phyloP scores from a whole-genome alignment of 345 rosid genomes.

The Bruguiera parviflora region DNA sequence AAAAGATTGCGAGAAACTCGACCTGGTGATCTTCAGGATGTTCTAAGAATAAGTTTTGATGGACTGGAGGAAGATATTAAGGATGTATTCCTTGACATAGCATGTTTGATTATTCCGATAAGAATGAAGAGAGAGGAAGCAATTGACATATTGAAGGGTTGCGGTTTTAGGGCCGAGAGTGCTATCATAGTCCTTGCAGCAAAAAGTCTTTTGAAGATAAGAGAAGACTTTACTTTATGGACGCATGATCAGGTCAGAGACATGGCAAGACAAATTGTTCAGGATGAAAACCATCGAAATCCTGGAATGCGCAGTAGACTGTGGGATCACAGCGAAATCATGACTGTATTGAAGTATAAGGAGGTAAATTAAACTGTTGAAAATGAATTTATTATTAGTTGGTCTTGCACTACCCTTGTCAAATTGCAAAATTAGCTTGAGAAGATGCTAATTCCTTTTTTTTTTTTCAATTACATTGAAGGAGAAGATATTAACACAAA shows the following conservation, averaged over 20 bases:
- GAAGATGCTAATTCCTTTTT: too few species aligned
- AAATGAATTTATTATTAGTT: too few species aligned
- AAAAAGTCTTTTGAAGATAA: conserved; percentile 55
- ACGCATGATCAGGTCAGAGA: conserved; percentile 79
- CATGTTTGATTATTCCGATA: conserved; percentile 55
- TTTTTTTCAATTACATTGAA: too few species aligned
- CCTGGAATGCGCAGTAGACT: conserved; percentile 57
- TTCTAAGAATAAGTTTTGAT: conserved; percentile 51
- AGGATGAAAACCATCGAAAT: conserved; percentile 14
- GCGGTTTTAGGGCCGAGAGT: conserved; percentile 48
- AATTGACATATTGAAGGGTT: conserved; percentile 51
- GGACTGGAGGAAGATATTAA: conserved; percentile 43
- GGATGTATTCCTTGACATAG: conserved; percentile 59
- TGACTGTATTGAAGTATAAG: conserved; percentile 28
- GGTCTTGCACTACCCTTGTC: too few species aligned
- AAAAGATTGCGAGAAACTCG: conserved; percentile 35
- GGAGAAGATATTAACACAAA: too few species aligned
- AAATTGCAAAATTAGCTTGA: too few species aligned
- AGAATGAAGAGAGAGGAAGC: conserved; percentile 41
- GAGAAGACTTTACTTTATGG: conserved; percentile 33
- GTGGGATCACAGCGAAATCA: conserved; percentile 51
- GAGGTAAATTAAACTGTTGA: conserved; percentile 32
- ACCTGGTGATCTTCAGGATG: conserved; percentile 36
- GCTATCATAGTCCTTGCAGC: conserved; percentile 40
- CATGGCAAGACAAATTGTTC: conserved; percentile 68